Evolutionary conservation across 352 stramenopile species (phyloP).

Genomic region (Pythium scleroteichum): DNA sequence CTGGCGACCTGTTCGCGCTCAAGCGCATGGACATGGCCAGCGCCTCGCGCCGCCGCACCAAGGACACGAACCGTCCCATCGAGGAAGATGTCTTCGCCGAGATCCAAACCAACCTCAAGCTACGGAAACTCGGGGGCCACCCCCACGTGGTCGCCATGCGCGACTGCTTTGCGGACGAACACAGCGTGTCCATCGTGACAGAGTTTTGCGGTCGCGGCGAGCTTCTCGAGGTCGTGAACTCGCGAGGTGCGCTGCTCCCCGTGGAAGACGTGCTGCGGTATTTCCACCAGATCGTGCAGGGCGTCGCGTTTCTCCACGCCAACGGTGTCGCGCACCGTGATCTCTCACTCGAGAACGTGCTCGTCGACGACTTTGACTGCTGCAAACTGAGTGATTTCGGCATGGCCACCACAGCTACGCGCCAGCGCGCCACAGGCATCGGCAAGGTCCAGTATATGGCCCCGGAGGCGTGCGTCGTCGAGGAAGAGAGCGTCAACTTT

Average conservation of each 20-base stretch:
- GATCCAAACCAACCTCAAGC: conserved; percentile 62
- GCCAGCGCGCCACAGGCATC: conserved; percentile 37
- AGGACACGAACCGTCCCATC: conserved; percentile 46
- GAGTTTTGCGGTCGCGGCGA: conserved; percentile 69
- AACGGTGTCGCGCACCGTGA: conserved; percentile 81
- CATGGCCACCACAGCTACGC: conserved; percentile 43
- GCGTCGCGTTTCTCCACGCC: conserved; percentile 70
- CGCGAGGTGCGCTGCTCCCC: conserved; percentile 34
- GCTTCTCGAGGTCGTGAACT: conserved; percentile 75
- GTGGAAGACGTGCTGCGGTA: conserved; percentile 44
- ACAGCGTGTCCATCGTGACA: conserved; percentile 66
- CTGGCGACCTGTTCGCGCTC: conserved; percentile 62
- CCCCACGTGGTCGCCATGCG: conserved; percentile 62
- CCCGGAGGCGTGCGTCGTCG: conserved; percentile 53
- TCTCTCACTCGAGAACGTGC: conserved; percentile 81
- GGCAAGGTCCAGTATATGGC: conserved; percentile 85
- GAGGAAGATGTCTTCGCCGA: conserved; percentile 76
- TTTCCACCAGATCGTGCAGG: conserved; percentile 65
- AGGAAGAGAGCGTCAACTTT: conserved; percentile 23
- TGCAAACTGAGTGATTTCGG: conserved; percentile 86
- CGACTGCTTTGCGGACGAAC: conserved; percentile 65
- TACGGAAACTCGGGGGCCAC: conserved; percentile 66
- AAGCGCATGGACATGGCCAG: conserved; percentile 78
- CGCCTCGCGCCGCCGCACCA: conserved; percentile 48
- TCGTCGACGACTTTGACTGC: conserved; percentile 63